Base-by-base conservation (phyloP, 2,329 filamentous ascomycete genomes). In the Ascochyta lentis region DNA sequence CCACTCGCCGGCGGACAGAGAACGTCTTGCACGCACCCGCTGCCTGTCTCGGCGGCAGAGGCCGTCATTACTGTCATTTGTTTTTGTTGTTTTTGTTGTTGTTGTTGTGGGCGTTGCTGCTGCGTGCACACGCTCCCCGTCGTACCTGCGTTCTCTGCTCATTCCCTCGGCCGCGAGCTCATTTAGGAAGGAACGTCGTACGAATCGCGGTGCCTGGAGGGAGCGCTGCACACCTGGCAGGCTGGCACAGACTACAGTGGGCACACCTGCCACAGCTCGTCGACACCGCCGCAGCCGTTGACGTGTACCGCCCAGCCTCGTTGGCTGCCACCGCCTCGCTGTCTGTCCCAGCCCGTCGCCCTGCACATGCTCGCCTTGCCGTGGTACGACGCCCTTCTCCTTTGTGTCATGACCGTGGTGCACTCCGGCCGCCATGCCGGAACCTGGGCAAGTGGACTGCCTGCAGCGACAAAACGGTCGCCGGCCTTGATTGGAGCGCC, bases 91-190 rank as follows among this genome's bases (percentile, higher is more conserved):
- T 38, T 31, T 41, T 53, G 31, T 42, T 38, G 38, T 41, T 53
- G 33, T 33, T 35, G 23, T 27, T 49, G 52, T 40, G 19, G 46
- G 35, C 42, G 35, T 22, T 44, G 41, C 13, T 26, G 31, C 22
- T 40, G 37, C 9, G 9, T 19, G 16, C 19, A 24, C 22, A 31
- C 29, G 12, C 16, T 9, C 42, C 19, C 43, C 42, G 54, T 57
- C 49, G 54, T 57, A 57, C 54, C 54, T 57, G 54, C 54, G 54
- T 57, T 47, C 46, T 53, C 49, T 45, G 45, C 43, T 48, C 34
- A 41, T 27, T 44, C 48, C 39, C 38, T 48, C 54, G 54, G 54
- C 54, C 49, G 34, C 49, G 23, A 52, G 26, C 54, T 53, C 44
- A 16, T 52, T 57, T 53, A 48, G 49, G 54, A 48, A 57, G 49